phyloP scores from a whole-genome alignment of 352 stramenopile species.

The Phytophthora sp. region DNA sequence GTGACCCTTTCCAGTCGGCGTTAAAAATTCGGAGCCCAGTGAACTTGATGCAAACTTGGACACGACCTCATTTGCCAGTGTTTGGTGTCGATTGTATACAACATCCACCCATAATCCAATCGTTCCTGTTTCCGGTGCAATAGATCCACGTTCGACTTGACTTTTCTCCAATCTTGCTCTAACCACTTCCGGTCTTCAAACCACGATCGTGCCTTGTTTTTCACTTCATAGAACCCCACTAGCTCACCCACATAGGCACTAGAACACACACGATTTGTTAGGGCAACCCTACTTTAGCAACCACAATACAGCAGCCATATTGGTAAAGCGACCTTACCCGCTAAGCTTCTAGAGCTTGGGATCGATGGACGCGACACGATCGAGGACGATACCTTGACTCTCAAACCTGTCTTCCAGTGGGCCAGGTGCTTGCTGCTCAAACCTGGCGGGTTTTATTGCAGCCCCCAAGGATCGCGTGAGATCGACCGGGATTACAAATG shows the following conservation, averaged over 20 bases:
- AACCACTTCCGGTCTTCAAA: constrained; percentile 11
- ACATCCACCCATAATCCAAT: too few relatives aligned
- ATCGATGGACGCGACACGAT: constrained; percentile 1
- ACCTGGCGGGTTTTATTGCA: not conserved
- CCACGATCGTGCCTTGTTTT: not conserved
- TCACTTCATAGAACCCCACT: not conserved
- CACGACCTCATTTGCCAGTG: constrained; percentile 9
- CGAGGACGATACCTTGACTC: constrained; percentile 3
- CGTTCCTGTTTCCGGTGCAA: too few relatives aligned
- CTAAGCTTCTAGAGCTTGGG: constrained; percentile 5
- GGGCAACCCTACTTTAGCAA: too few relatives aligned
- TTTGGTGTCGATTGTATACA: constrained; percentile 18
- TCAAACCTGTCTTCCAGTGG: too few relatives aligned
- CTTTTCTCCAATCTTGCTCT: too few relatives aligned
- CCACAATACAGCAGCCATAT: too few relatives aligned
- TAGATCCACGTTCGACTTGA: too few relatives aligned
- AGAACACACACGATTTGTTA: not conserved
- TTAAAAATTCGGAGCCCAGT: constrained; percentile 10
- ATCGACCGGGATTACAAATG: constrained; percentile 11
- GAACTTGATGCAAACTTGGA: constrained; percentile 4
- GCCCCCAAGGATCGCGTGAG: too few relatives aligned
- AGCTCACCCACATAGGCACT: not conserved
- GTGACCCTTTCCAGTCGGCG: not conserved
- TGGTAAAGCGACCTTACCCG: too few relatives aligned
- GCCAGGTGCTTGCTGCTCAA: too few relatives aligned